Conservation (phyloP, 495 filamentous ascomycete genomes). For the Neurospora africana region DNA sequence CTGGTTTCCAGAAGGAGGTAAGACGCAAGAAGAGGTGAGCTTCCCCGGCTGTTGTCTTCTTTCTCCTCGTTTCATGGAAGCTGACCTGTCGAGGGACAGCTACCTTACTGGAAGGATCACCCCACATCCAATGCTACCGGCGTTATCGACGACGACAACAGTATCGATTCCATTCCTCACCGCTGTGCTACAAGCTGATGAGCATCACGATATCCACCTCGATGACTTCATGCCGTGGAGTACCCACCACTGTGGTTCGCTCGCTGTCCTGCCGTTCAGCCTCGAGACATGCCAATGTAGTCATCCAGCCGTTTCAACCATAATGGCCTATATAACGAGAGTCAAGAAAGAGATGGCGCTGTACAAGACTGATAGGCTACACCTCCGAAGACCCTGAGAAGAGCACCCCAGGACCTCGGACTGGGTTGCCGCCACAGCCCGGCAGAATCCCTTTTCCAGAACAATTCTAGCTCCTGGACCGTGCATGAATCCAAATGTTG, state of each 20-base stretch:
- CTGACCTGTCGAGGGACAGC: neutral
- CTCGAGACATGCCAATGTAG: neutral
- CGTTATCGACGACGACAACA: neutral
- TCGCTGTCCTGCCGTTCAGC: neutral
- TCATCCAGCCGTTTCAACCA: neutral
- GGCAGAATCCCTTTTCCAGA: conserved; percentile 20
- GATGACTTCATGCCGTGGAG: neutral
- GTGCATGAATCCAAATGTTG: conserved; percentile 4
- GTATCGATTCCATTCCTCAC: neutral
- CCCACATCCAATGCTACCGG: neutral
- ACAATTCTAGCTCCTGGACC: conserved; percentile 20
- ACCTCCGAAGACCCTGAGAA: neutral
- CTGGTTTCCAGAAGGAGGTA: neutral
- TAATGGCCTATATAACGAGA: neutral
- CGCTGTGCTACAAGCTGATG: neutral
- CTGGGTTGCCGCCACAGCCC: conserved; percentile 14
- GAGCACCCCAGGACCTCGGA: conserved; percentile 10
- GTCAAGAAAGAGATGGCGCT: neutral
- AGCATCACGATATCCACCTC: neutral
- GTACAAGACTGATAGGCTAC: neutral
- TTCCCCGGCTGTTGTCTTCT: neutral
- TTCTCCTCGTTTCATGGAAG: neutral
- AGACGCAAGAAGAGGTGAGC: neutral
- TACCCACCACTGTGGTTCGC: neutral
- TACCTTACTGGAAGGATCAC: neutral